Evolutionary conservation across 108 stramenopile species (phyloP).

Genomic region (Nannochloropsis gaditana): DNA sequence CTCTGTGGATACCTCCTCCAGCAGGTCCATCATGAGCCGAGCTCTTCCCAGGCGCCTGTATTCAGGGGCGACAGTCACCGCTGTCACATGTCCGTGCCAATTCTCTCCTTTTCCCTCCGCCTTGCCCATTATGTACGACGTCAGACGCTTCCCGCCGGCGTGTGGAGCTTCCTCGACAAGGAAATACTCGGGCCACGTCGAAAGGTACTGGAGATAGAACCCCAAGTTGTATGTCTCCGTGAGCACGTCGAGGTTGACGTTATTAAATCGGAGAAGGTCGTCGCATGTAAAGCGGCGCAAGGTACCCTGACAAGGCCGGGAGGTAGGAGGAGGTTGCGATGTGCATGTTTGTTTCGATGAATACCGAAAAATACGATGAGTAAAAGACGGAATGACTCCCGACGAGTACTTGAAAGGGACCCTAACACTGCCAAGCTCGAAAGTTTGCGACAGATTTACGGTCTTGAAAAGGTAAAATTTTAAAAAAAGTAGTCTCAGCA

Average conservation of each 20-base stretch:
- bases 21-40: constrained; percentile 81
- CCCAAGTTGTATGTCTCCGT: constrained; percentile 84
- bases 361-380: too few species aligned
- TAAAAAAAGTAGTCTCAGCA: too few species aligned
- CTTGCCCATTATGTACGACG: constrained; percentile 54
- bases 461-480: too few species aligned
- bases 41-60: constrained; percentile 72
- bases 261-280: constrained; percentile 94
- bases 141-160: neutral
- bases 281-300: constrained; percentile 75
- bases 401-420: too few species aligned
- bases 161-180: constrained; percentile 35
- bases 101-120: constrained; percentile 80
- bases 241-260: constrained; percentile 88
- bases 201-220: constrained; percentile 87
- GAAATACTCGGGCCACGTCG: constrained; percentile 89
- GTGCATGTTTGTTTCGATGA: too few species aligned
- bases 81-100: constrained; percentile 99
- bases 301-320: constrained; percentile 37
- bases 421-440: too few species aligned
- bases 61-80: constrained; percentile 87
- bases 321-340: too few species aligned
- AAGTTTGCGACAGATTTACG: too few species aligned
- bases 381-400: too few species aligned
- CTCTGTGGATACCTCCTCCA: constrained; percentile 62